A percentile compares a stretch with the other conserved stretches of the same genome.
These are phyloP conservation scores for Emericellopsis cladophorae DNA, from an alignment of 2,329 filamentous ascomycete genomes.

Conservation along the genomic window DNA sequence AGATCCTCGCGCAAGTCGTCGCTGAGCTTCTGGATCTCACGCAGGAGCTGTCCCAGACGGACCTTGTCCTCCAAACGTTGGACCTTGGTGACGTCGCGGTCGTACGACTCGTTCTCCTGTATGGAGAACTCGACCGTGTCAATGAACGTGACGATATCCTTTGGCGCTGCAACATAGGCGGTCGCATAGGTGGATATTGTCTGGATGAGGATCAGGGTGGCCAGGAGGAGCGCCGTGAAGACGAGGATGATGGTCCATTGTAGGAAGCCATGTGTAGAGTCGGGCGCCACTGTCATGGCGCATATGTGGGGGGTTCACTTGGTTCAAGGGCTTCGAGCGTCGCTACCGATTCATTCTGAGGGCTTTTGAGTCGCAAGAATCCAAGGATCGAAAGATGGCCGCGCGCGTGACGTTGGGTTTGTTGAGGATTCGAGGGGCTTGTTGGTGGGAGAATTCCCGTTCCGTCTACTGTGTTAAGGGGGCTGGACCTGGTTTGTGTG, in stretches of 20 bases:
- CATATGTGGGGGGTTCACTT: background rate
- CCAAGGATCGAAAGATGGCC: no score
- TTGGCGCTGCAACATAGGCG: constrained; percentile 45
- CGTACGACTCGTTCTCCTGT: constrained; percentile 51
- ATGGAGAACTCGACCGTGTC: constrained; percentile 50
- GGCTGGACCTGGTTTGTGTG: no score
- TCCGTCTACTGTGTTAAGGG: no score
- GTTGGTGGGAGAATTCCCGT: no score
- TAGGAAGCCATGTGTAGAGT: constrained; percentile 30
- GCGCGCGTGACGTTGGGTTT: background rate
- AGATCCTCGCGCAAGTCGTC: constrained; percentile 51
- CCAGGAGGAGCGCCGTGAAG: constrained; percentile 43
- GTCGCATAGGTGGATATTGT: constrained; percentile 36
- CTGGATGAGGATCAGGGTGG: constrained; percentile 40
- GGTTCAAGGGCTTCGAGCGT: background rate
- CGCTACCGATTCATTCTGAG: background rate
- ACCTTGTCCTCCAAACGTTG: constrained; percentile 49
- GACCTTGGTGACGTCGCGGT: constrained; percentile 44
- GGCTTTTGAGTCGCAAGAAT: no score
- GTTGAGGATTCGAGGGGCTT: no score
- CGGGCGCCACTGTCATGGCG: constrained; percentile 1
- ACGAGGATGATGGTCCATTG: constrained; percentile 46
- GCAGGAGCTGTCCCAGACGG: constrained; percentile 41
- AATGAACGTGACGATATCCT: constrained; percentile 43
- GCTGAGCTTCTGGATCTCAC: constrained; percentile 47